Percentiles rank a stretch among this genome's conserved stretches.
Conservation (phyloP, 2,329 filamentous ascomycete genomes). For the Aspergillus vadensis region DNA sequence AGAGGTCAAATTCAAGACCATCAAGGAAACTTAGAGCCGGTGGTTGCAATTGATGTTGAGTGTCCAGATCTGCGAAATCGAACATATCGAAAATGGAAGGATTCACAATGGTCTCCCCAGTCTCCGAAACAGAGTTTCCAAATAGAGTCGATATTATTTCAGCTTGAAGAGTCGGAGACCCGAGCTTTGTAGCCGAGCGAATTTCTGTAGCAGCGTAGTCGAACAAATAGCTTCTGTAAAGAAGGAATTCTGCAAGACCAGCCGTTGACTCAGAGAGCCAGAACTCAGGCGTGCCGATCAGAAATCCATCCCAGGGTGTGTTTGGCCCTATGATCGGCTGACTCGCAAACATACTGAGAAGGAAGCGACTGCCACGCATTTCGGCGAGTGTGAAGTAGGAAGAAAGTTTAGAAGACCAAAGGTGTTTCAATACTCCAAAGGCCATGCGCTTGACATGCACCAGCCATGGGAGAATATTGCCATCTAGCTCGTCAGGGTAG, state of each 20-base stretch:
- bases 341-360: constrained; percentile 73
- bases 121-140: constrained; percentile 67
- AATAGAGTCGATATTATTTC: constrained; percentile 70
- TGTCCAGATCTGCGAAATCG: constrained; percentile 76
- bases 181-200: constrained; percentile 70
- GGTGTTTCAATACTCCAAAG: constrained; percentile 72
- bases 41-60: constrained; percentile 49
- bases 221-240: constrained; percentile 72
- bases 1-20: constrained; percentile 68
- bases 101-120: constrained; percentile 66
- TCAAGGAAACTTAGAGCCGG: constrained; percentile 63
- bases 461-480: constrained; percentile 66
- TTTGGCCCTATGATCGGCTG: constrained; percentile 71
- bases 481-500: constrained; percentile 65
- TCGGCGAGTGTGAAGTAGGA: constrained; percentile 73
- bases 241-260: constrained; percentile 75
- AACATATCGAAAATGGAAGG: constrained; percentile 87
- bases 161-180: constrained; percentile 69
- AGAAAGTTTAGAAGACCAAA: constrained; percentile 84
- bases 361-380: constrained; percentile 74
- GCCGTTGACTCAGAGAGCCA: constrained; percentile 67
- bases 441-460: constrained; percentile 68
- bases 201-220: constrained; percentile 87
- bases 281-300: constrained; percentile 65
- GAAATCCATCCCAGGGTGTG: constrained; percentile 72